A percentile compares a stretch with the other conserved stretches of the same genome.
phyloP scores from a whole-genome alignment of 768 basidiomycete species.

The Phylloporus sp. region DNA sequence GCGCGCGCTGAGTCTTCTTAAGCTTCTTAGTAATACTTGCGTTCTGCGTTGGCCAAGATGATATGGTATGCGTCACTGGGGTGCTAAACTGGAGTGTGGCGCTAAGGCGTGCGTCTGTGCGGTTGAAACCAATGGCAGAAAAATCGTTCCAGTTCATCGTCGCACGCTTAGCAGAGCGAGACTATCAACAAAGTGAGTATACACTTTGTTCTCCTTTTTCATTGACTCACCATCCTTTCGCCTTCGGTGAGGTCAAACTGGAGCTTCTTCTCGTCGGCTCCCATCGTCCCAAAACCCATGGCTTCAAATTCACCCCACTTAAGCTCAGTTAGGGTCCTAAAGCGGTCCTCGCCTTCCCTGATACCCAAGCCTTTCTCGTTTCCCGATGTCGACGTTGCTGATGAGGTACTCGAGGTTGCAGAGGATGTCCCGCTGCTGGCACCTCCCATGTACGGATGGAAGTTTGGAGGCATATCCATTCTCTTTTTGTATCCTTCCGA shows the following conservation, averaged over 20 bases:
- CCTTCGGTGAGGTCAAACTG: conserved; percentile 92
- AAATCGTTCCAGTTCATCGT: conserved; percentile 93
- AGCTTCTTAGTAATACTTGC: conserved; percentile 74
- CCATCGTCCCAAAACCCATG: conserved; percentile 66
- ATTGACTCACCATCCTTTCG: conserved; percentile 54
- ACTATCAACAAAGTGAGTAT: conserved; percentile 37
- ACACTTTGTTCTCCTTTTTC: neutral
- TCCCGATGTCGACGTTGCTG: conserved; percentile 31
- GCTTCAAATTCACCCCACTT: conserved; percentile 92
- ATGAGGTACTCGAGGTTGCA: conserved; percentile 40
- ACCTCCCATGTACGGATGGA: conserved; percentile 52
- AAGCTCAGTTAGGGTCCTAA: conserved; percentile 77
- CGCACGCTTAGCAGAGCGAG: conserved; percentile 66
- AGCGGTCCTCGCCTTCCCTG: conserved; percentile 61
- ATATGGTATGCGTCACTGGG: conserved; percentile 54
- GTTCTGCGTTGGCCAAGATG: conserved; percentile 69
- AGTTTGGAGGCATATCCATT: conserved; percentile 61
- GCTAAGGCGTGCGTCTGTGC: conserved; percentile 69
- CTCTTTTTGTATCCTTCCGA: conserved; percentile 74
- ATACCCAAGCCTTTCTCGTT: conserved; percentile 31
- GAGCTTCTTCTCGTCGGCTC: conserved; percentile 60
- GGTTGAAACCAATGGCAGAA: conserved; percentile 75
- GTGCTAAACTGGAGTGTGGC: conserved; percentile 78
- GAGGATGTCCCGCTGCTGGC: conserved; percentile 33
- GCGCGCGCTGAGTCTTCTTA: conserved; percentile 67